Evolutionary conservation across 2,329 filamentous ascomycete species (phyloP), one percentile per base, ranked within the genome.

Genomic region (Dactylellina cionopaga): DNA sequence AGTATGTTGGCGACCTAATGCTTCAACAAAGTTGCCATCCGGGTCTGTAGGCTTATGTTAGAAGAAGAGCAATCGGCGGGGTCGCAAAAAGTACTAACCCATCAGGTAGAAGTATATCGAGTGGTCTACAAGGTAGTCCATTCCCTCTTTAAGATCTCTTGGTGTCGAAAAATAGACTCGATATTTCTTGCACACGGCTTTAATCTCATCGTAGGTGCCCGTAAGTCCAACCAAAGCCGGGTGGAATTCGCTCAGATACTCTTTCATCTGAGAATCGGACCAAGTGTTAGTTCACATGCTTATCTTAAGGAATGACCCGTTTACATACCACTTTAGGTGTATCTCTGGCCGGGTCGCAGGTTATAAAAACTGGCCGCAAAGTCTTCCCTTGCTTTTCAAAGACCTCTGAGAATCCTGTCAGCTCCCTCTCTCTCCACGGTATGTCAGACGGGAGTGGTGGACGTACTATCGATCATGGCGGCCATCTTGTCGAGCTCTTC

Each of bases 401-500:
- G 29, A 77, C 76, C 75, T 77, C 76, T 77, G n/a, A 49, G 7
- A 10, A 4, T 25, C 11, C 15, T n/a, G 17, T 46, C 19, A 22
- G 33, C 13, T 11, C 43, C 24, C 7, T 51, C n/a, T 51, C 22
- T 7, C 9, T 15, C 19, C 7, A 49, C 5, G 13, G 10, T 24
- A 15, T 11, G n/a, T n/a, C n/a, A 51, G 1, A 37, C 17, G 3
- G 15, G 24, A 19, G 47, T 11, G 13, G 31, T 19, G 27, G 7
- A 24, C 76, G 31, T 74, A 77, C 76, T 83, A 79, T 99, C 92
- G 79, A 96, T 90, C 87, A 98, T 96, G 68, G 86, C 85, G n/a
- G 94, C 91, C 93, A 99, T 97, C 84, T 99, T 99, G 83, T 99
- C 95, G 77, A 99, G 89, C 82, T 99, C 95, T 79, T 99, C 95